These are phyloP conservation scores for Gillenia trifoliata DNA, from an alignment of 306 rosid genomes.

Conservation along the genomic window DNA sequence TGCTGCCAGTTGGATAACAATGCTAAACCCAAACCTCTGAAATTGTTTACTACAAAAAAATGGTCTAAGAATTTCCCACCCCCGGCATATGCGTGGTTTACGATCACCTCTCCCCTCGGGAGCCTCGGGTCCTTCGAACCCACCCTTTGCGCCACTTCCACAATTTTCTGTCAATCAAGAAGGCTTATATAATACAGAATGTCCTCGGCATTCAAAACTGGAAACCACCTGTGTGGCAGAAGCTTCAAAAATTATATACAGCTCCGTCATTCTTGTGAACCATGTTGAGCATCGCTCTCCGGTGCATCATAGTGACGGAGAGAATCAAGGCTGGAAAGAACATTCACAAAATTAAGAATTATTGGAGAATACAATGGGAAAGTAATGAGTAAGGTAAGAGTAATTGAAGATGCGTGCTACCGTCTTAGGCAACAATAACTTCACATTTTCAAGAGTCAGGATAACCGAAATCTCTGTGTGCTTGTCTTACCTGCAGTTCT, in stretches of 20 bases:
- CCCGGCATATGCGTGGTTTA: background rate
- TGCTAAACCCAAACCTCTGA: background rate
- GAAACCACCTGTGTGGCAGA: background rate
- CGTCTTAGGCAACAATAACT: background rate
- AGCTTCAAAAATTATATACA: background rate
- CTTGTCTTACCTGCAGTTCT: conserved; percentile 61
- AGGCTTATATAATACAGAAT: background rate
- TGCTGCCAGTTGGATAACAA: background rate
- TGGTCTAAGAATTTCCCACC: background rate
- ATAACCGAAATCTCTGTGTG: background rate
- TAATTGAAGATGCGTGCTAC: conserved; percentile 1
- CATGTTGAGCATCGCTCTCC: conserved; percentile 10
- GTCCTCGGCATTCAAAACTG: background rate
- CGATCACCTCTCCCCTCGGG: background rate
- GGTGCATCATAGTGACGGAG: conserved; percentile 34
- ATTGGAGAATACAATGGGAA: conserved; percentile 1
- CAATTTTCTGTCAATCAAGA: background rate
- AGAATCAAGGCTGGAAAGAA: conserved; percentile 55
- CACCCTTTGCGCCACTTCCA: background rate
- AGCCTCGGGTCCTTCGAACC: background rate
- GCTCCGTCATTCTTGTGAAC: conserved; percentile 11
- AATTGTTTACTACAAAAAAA: background rate
- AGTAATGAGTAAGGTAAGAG: conserved; percentile 2
- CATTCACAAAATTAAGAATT: conserved; percentile 8
- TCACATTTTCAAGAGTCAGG: background rate